Evolutionary conservation across 176 grass and related monocot species (phyloP).

Genomic region (Zoysia japonica): DNA sequence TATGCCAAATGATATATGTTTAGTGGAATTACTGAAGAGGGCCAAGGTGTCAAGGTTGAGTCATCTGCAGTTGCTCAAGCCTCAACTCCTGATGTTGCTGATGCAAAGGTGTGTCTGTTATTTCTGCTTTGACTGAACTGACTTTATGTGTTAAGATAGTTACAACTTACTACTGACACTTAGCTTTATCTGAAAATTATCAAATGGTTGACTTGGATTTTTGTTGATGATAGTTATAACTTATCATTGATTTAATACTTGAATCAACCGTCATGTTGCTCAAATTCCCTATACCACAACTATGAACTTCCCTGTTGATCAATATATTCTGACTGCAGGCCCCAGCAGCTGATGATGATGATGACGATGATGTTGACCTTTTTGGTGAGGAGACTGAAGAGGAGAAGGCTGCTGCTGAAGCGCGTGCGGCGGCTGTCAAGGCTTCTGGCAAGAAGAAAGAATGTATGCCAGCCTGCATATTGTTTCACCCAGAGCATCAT

Average conservation of each 20-base stretch:
- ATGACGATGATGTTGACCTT: constrained; percentile 74
- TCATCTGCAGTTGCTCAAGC: constrained; percentile 57
- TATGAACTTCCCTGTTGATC: neutral
- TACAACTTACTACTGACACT: no score
- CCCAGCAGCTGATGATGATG: constrained; percentile 53
- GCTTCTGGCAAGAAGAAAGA: constrained; percentile 90
- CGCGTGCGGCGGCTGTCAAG: constrained; percentile 65
- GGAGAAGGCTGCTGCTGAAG: constrained; percentile 82
- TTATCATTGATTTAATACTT: neutral
- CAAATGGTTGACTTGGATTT: neutral
- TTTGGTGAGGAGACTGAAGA: constrained; percentile 95
- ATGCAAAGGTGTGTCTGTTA: constrained; percentile 45
- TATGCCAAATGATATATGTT: neutral
- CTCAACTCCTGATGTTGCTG: constrained; percentile 57
- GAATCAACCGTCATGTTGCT: neutral
- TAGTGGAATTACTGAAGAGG: constrained; percentile 64
- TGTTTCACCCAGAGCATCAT: no score
- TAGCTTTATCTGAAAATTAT: neutral
- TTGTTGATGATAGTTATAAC: neutral
- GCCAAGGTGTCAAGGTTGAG: constrained; percentile 78
- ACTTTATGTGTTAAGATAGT: neutral
- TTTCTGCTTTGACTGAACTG: neutral
- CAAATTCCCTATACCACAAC: neutral
- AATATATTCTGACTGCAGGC: constrained; percentile 41
- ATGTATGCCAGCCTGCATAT: constrained; percentile 41